These are phyloP conservation scores for Luffa aegyptiaca DNA, from an alignment of 306 rosid genomes.

Conservation along the genomic window DNA sequence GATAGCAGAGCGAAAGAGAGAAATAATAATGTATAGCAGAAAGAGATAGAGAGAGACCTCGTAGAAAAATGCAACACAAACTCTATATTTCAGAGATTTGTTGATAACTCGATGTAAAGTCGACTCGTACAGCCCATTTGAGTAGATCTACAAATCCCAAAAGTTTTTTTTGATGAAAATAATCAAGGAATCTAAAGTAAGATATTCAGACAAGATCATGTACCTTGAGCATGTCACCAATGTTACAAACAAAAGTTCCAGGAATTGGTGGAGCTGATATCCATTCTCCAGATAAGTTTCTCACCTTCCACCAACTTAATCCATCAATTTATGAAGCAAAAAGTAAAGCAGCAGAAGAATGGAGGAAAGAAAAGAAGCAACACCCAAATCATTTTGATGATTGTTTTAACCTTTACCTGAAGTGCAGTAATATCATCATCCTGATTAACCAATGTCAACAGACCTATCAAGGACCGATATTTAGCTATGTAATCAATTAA, in stretches of 20 bases:
- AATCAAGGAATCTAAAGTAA: neutral
- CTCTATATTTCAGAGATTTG: conserved; percentile 52
- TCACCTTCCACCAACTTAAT: conserved; percentile 51
- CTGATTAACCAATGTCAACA: conserved; percentile 82
- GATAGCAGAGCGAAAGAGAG: neutral
- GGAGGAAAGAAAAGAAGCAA: neutral
- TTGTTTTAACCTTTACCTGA: conserved; percentile 40
- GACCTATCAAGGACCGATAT: conserved; percentile 35
- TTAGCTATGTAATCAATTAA: neutral
- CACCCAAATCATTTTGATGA: neutral
- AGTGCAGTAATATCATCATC: conserved; percentile 78
- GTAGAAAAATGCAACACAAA: conserved; percentile 67
- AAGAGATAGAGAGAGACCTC: conserved; percentile 40
- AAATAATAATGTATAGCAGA: neutral
- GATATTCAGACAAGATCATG: neutral
- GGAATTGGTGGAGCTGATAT: conserved; percentile 87
- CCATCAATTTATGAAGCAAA: conserved; percentile 10
- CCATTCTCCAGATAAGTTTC: conserved; percentile 78
- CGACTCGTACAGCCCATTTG: conserved; percentile 80
- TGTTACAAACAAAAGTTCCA: conserved; percentile 75
- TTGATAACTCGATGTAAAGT: conserved; percentile 80
- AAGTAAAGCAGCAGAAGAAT: neutral
- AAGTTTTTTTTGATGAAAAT: neutral
- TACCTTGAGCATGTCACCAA: conserved; percentile 96
- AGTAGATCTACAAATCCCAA: conserved; percentile 56